phyloP scores from a whole-genome alignment of 2,329 filamentous ascomycete species.

The Parastagonospora nodorum region DNA sequence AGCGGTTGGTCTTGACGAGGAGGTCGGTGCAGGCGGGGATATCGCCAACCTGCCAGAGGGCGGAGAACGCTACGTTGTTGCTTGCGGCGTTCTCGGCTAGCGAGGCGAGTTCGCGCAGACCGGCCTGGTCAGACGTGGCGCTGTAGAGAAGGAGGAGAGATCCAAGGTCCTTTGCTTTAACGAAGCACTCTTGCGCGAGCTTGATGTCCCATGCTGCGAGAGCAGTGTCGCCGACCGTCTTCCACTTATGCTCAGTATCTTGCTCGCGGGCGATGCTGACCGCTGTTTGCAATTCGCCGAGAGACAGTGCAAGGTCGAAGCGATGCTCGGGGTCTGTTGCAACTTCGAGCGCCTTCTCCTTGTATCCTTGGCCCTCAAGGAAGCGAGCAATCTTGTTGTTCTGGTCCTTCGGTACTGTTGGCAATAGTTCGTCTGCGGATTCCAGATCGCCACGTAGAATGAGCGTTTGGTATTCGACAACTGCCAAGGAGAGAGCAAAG shows the following conservation, averaged over 20 bases:
- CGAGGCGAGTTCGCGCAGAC: constrained; percentile 71
- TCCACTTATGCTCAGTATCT: constrained; percentile 97
- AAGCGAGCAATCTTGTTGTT: constrained; percentile 98
- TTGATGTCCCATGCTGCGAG: constrained; percentile 83
- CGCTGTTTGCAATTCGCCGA: constrained; percentile 84
- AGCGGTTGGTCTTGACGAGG: constrained; percentile 75
- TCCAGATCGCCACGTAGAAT: constrained; percentile 95
- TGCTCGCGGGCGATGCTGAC: constrained; percentile 81
- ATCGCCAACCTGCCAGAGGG: constrained; percentile 85
- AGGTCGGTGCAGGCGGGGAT: constrained; percentile 80
- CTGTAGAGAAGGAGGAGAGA: constrained; percentile 88
- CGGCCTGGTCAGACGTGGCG: constrained; percentile 78
- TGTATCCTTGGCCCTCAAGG: constrained; percentile 95
- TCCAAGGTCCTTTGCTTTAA: constrained; percentile 85
- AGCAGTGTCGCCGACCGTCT: constrained; percentile 91
- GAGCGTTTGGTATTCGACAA: constrained; percentile 95
- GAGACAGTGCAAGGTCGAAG: constrained; percentile 84
- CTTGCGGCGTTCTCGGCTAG: constrained; percentile 77
- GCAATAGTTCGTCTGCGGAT: constrained; percentile 81
- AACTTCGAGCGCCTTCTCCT: constrained; percentile 91
- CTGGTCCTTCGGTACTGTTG: constrained; percentile 85
- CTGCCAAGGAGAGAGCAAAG: constrained; percentile 85
- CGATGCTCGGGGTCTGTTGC: constrained; percentile 95
- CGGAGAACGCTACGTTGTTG: constrained; percentile 92
- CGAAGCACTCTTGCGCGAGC: constrained; percentile 91